phyloP scores from a whole-genome alignment of 345 rosid genomes.

The Boechera stricta region DNA sequence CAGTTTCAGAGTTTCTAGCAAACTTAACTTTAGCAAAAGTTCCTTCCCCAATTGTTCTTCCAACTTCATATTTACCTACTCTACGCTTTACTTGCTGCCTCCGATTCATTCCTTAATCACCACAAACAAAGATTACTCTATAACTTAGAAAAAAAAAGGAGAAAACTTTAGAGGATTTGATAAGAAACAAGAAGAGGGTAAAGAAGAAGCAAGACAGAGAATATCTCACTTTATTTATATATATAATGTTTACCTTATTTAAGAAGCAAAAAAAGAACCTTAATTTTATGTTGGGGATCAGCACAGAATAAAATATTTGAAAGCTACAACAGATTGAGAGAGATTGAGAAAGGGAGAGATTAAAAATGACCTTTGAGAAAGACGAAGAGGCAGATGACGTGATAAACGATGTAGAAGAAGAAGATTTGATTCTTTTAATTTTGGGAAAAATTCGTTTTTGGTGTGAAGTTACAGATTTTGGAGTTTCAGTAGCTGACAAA shows the following conservation, averaged over 20 bases:
- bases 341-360: slow-evolving; percentile 12
- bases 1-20: slow-evolving; percentile 86
- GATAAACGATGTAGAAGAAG: slow-evolving; percentile 15
- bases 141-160: not conserved
- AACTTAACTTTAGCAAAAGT: slow-evolving; percentile 97
- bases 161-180: not conserved
- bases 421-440: not conserved
- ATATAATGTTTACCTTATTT: not conserved
- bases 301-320: slow-evolving; percentile 28
- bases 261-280: slow-evolving; percentile 24
- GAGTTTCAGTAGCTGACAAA: slow-evolving; percentile 31
- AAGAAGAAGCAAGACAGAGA: slow-evolving; percentile 9
- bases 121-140: not conserved
- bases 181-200: not conserved
- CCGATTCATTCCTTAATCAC: slow-evolving; percentile 34
- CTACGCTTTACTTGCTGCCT: slow-evolving; percentile 64
- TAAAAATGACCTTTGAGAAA: slow-evolving; percentile 33
- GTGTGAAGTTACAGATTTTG: slow-evolving; percentile 8
- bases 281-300: slow-evolving; percentile 11
- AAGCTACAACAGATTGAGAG: slow-evolving; percentile 20
- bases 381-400: slow-evolving; percentile 43
- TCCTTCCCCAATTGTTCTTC: slow-evolving; percentile 97
- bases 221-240: not conserved
- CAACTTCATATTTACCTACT: slow-evolving; percentile 92
- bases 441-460: not conserved